These are phyloP conservation scores for Metarhizium brunneum DNA, from an alignment of 2,329 filamentous ascomycete species.

Conservation along the genomic window DNA sequence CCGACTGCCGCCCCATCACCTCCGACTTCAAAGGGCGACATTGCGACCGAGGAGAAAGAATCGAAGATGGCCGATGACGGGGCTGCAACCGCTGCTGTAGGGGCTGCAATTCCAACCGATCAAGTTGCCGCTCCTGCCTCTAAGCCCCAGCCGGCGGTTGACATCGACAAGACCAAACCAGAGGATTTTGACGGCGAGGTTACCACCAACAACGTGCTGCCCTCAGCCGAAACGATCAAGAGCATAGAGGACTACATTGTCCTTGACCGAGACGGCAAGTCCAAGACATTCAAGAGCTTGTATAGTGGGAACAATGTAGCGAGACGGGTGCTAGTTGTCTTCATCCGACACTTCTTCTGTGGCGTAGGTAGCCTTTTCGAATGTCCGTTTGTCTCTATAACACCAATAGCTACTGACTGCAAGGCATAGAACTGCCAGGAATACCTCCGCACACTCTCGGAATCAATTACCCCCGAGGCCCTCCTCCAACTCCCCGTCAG, in stretches of 20 bases:
- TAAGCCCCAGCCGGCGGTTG: slow-evolving; percentile 17
- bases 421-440: slow-evolving; percentile 62
- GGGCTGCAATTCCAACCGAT: neutral
- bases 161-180: slow-evolving; percentile 30
- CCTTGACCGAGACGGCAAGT: slow-evolving; percentile 51
- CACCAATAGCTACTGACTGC: neutral
- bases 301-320: slow-evolving; percentile 46
- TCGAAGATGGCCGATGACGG: neutral
- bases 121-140: neutral
- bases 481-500: slow-evolving; percentile 41
- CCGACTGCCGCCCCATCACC: too few relatives aligned
- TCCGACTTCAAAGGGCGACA: neutral
- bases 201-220: slow-evolving; percentile 45
- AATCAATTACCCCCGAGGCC: slow-evolving; percentile 42
- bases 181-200: slow-evolving; percentile 48
- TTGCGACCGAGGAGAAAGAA: neutral
- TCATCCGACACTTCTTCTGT: slow-evolving; percentile 74
- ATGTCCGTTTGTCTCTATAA: neutral
- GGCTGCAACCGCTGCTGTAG: neutral
- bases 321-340: slow-evolving; percentile 57
- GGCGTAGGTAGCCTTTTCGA: slow-evolving; percentile 45
- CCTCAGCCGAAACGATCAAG: slow-evolving; percentile 36
- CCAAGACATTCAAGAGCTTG: slow-evolving; percentile 52
- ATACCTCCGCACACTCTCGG: slow-evolving; percentile 55
- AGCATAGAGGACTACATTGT: slow-evolving; percentile 47